Evolutionary conservation across 768 basidiomycete genomes (phyloP).

Genomic region (Tylopilus felleus): DNA sequence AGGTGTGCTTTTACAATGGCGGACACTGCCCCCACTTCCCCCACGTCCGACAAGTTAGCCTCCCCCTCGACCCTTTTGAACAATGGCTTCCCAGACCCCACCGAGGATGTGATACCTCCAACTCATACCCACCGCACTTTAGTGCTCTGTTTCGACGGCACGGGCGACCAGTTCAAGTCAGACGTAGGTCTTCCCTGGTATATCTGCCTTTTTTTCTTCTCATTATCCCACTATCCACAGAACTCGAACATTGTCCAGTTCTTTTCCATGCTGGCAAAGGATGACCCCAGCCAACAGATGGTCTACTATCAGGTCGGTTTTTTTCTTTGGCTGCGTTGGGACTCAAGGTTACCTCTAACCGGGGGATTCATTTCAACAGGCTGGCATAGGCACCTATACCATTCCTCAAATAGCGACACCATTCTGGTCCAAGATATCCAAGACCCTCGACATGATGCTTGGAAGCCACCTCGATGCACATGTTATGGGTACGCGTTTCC

Average conservation of each 20-base stretch:
- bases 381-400: conserved; percentile 72
- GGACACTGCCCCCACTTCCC: neutral
- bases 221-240: conserved; percentile 31
- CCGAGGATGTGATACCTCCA: conserved; percentile 44
- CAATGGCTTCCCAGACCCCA: neutral
- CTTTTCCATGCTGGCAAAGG: conserved; percentile 68
- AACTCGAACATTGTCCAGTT: conserved; percentile 73
- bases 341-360: neutral
- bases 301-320: conserved; percentile 67
- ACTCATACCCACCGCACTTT: conserved; percentile 47
- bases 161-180: conserved; percentile 62
- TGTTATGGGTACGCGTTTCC: conserved; percentile 53
- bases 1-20: conserved; percentile 10
- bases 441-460: conserved; percentile 58
- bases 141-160: conserved; percentile 65
- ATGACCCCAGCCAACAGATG: conserved; percentile 55
- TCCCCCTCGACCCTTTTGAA: conserved; percentile 11
- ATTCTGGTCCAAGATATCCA: conserved; percentile 49
- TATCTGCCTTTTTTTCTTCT: neutral
- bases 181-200: conserved; percentile 46
- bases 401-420: conserved; percentile 62
- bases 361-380: conserved; percentile 32
- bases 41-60: conserved; percentile 2
- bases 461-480: conserved; percentile 63
- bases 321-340: neutral